Percentiles rank a stretch among this genome's conserved stretches.
Conservation (phyloP, 2,329 filamentous ascomycete species). For the Diaporthe aspalathi region DNA sequence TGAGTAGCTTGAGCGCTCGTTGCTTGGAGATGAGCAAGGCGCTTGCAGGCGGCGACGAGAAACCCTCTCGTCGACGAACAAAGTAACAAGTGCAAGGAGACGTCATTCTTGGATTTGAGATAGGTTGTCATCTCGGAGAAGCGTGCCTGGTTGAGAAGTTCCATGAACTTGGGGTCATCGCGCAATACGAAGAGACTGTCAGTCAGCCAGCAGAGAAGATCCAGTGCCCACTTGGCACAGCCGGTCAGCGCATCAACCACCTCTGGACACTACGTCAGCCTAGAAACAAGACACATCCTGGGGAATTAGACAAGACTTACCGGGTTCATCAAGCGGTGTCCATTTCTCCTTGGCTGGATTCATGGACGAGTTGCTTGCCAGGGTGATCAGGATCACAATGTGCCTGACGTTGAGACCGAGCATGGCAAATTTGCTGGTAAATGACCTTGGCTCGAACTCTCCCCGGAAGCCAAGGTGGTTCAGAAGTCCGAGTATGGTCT, state of each 20-base stretch:
- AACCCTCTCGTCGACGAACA: slow-evolving; percentile 81
- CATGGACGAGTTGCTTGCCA: slow-evolving; percentile 69
- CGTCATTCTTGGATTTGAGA: slow-evolving; percentile 65
- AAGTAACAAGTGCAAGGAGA: slow-evolving; percentile 73
- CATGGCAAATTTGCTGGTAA: slow-evolving; percentile 80
- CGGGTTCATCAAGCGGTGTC: slow-evolving; percentile 72
- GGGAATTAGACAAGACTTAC: slow-evolving; percentile 51
- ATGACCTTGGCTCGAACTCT: slow-evolving; percentile 68
- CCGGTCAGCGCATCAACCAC: slow-evolving; percentile 79
- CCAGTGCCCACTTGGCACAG: slow-evolving; percentile 82
- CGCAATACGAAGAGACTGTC: slow-evolving; percentile 68
- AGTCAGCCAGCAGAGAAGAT: slow-evolving; percentile 73
- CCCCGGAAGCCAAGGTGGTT: slow-evolving; percentile 80
- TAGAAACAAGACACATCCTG: background rate
- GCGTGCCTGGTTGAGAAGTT: slow-evolving; percentile 59
- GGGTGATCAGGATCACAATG: slow-evolving; percentile 72
- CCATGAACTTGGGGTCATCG: slow-evolving; percentile 63
- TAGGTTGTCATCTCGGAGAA: slow-evolving; percentile 63
- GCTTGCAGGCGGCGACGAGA: slow-evolving; percentile 74
- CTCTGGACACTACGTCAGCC: slow-evolving; percentile 58
- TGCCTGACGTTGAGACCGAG: slow-evolving; percentile 80
- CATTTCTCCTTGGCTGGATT: slow-evolving; percentile 64
- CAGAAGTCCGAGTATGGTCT: slow-evolving; percentile 82
- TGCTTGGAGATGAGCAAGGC: slow-evolving; percentile 67
- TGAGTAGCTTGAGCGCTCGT: slow-evolving; percentile 61